Percentiles rank a stretch among this genome's conserved stretches.
Conservation (phyloP, 192 early-diverging fungal species). For the Backusella parvicylindrica region DNA sequence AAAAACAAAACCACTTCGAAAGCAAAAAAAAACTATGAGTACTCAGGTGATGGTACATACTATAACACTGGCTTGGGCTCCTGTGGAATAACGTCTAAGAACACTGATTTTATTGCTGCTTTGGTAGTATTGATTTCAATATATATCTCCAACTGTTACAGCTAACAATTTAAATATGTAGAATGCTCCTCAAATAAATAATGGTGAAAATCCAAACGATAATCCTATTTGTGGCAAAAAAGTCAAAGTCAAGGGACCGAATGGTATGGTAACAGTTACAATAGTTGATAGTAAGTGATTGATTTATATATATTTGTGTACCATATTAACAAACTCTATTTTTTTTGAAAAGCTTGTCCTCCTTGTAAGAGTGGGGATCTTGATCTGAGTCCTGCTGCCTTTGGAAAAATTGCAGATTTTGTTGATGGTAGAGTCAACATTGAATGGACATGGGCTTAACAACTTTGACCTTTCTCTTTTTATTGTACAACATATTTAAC, state of each 20-base stretch:
- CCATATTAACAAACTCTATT: background rate
- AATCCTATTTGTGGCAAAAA: constrained; percentile 48
- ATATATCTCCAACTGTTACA: background rate
- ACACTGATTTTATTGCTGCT: constrained; percentile 47
- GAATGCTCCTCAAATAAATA: constrained; percentile 52
- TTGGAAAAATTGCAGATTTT: constrained; percentile 32
- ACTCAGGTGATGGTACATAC: constrained; percentile 50
- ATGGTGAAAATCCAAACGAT: constrained; percentile 41
- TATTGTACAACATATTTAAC: background rate
- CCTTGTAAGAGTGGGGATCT: constrained; percentile 36
- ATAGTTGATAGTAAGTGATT: constrained; percentile 41
- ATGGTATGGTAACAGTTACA: constrained; percentile 40
- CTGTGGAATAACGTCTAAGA: constrained; percentile 43
- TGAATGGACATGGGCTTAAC: constrained; percentile 37
- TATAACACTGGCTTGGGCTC: constrained; percentile 46
- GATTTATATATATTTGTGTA: background rate
- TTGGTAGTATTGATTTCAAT: constrained; percentile 15
- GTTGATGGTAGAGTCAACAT: constrained; percentile 29
- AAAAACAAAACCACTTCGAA: background rate
- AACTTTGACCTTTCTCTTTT: background rate
- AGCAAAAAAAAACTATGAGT: background rate
- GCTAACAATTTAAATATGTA: background rate
- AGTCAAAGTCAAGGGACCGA: constrained; percentile 44
- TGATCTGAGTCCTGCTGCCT: constrained; percentile 48
- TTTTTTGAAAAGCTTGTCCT: constrained; percentile 34